Percentiles rank a stretch among this genome's conserved stretches.
Evolutionary conservation across 1,139 yeast species (phyloP).

Genomic region (Zygosaccharomyces sapae): DNA sequence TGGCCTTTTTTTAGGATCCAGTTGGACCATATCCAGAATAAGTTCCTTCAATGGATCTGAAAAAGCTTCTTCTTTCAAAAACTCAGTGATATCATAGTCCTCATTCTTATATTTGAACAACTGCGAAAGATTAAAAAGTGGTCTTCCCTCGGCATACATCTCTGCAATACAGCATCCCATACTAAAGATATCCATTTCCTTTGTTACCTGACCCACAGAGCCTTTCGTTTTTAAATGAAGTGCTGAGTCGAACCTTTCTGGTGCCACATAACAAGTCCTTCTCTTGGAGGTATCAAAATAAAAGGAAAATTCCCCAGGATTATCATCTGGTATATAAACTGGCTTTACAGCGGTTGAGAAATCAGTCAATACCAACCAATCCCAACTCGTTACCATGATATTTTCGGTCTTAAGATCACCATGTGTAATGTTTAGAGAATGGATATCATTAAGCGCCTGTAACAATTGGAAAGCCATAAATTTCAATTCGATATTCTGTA

Average conservation of each 20-base stretch:
- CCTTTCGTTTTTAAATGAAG: constrained; percentile 27
- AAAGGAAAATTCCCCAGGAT: constrained; percentile 90
- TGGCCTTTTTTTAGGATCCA: constrained; percentile 59
- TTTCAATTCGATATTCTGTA: constrained; percentile 73
- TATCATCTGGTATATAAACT: constrained; percentile 79
- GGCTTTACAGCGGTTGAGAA: constrained; percentile 80
- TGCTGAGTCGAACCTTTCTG: constrained; percentile 66
- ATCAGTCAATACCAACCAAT: constrained; percentile 80
- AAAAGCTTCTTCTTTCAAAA: constrained; percentile 45
- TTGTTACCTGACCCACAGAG: constrained; percentile 45
- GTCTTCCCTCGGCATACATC: constrained; percentile 77
- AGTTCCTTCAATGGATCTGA: constrained; percentile 50
- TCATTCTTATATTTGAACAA: constrained; percentile 74
- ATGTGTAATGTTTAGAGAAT: constrained; percentile 59
- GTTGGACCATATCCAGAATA: constrained; percentile 56
- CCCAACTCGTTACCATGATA: constrained; percentile 80
- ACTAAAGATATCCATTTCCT: constrained; percentile 83
- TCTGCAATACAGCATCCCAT: constrained; percentile 93
- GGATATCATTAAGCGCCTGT: constrained; percentile 58
- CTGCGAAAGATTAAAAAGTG: constrained; percentile 82
- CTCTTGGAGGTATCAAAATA: constrained; percentile 88
- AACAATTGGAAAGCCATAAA: constrained; percentile 83
- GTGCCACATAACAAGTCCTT: constrained; percentile 86
- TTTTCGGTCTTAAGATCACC: constrained; percentile 94
- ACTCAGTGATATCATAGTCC: constrained; percentile 55